Conservation (phyloP, 2,329 filamentous ascomycete genomes). For the Cercospora beticola region DNA sequence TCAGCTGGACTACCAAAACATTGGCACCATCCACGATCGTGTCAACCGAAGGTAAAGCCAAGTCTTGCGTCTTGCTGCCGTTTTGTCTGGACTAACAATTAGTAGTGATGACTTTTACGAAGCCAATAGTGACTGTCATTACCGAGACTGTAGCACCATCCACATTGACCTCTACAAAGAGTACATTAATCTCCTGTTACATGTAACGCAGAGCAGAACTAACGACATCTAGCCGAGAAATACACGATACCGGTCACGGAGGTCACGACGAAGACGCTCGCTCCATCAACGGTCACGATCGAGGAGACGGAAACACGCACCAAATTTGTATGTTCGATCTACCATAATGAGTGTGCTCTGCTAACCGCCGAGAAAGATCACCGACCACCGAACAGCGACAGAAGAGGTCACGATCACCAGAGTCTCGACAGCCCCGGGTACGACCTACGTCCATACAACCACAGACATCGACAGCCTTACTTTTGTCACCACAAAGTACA, state of each 20-base stretch:
- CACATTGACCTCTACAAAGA: conserved; percentile 4
- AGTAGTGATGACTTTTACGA: not conserved
- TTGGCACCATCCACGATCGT: conserved; percentile 5
- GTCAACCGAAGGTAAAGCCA: conserved; percentile 1
- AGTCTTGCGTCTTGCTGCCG: not conserved
- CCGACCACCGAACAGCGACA: not conserved
- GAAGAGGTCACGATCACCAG: not conserved
- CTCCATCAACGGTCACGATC: conserved; percentile 2
- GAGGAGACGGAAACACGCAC: conserved; percentile 7
- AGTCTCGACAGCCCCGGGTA: not conserved
- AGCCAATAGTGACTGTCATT: not conserved
- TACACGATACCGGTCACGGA: conserved; percentile 7
- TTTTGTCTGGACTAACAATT: not conserved
- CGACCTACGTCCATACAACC: not conserved
- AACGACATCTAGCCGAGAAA: not conserved
- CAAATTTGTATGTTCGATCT: not conserved
- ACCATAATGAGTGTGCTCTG: not conserved
- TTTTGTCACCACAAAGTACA: conserved; percentile 3
- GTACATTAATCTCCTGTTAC: not conserved
- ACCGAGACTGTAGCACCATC: conserved; percentile 6
- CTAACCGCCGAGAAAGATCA: not conserved
- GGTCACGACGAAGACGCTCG: conserved; percentile 1
- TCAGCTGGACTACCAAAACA: conserved; percentile 3
- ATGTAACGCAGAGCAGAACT: not conserved
- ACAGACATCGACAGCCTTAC: not conserved